Evolutionary conservation across 306 rosid species (phyloP).

Genomic region (Rosa lucieae): DNA sequence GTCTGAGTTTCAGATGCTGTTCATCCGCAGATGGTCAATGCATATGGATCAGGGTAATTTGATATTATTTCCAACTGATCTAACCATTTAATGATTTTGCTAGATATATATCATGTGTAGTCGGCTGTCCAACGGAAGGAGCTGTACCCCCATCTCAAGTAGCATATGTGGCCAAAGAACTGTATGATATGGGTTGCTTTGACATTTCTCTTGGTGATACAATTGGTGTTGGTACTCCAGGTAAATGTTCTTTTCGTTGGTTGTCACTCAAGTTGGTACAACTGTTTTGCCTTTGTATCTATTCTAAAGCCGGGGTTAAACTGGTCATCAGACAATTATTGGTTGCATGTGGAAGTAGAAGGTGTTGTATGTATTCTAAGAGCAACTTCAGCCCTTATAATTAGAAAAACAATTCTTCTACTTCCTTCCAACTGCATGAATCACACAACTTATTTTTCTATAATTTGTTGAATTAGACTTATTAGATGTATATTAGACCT

Average conservation of each 20-base stretch:
- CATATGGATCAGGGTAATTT: neutral
- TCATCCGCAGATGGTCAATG: neutral
- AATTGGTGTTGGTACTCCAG: slow-evolving; percentile 95
- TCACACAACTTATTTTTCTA: neutral
- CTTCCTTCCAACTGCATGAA: neutral
- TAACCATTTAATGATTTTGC: slow-evolving; percentile 16
- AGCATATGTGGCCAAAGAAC: slow-evolving; percentile 80
- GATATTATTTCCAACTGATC: slow-evolving; percentile 11
- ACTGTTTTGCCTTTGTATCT: neutral
- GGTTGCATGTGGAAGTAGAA: neutral
- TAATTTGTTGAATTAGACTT: neutral
- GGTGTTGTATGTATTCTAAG: neutral
- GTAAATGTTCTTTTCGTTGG: slow-evolving; percentile 38
- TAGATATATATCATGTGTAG: slow-evolving; percentile 91
- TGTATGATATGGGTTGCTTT: slow-evolving; percentile 75
- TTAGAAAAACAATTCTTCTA: neutral
- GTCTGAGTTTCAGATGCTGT: neutral
- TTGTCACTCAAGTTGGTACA: neutral
- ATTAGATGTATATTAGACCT: too few relatives aligned
- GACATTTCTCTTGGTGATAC: slow-evolving; percentile 98
- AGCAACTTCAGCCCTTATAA: neutral
- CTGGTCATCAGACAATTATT: neutral
- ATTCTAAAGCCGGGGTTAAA: neutral
- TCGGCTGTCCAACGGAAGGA: slow-evolving; percentile 95
- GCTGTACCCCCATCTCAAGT: slow-evolving; percentile 68